Evolutionary conservation across 2,329 filamentous ascomycete species (phyloP).

Genomic region (Nemania sp.): DNA sequence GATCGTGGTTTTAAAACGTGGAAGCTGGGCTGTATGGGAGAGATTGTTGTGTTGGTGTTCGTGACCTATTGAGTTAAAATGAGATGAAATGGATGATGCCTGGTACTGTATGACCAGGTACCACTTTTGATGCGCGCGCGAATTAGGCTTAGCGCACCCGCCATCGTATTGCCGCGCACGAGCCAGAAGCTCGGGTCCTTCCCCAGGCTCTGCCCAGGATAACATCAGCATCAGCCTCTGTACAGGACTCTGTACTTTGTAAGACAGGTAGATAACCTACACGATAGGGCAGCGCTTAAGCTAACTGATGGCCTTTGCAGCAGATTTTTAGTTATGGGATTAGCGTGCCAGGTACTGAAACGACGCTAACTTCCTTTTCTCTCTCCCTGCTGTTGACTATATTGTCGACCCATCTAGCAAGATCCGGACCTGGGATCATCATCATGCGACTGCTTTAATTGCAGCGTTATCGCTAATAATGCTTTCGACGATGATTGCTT

Average conservation of each 20-base stretch:
- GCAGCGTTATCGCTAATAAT: neutral
- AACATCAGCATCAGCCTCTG: no score
- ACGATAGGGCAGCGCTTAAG: no score
- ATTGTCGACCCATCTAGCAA: neutral
- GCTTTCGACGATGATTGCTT: constrained; percentile 1
- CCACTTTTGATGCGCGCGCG: no score
- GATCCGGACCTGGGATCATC: neutral
- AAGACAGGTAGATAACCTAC: no score
- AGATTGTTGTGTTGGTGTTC: neutral
- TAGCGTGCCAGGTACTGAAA: no score
- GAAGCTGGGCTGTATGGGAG: neutral
- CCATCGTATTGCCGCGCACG: no score
- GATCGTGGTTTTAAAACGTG: neutral
- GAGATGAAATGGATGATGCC: neutral
- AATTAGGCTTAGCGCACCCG: no score
- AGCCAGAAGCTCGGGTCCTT: no score
- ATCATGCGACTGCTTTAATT: constrained; percentile 1
- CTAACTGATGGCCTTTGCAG: no score
- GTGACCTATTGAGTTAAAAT: neutral
- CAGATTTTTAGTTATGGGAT: no score
- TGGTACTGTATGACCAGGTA: neutral
- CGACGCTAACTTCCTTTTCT: constrained; percentile 13
- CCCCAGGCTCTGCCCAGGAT: no score
- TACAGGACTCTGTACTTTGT: no score
- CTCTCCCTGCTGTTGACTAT: constrained; percentile 7